Evolutionary conservation across 1,139 yeast species (phyloP).

Genomic region (Blastobotrys aristatus): DNA sequence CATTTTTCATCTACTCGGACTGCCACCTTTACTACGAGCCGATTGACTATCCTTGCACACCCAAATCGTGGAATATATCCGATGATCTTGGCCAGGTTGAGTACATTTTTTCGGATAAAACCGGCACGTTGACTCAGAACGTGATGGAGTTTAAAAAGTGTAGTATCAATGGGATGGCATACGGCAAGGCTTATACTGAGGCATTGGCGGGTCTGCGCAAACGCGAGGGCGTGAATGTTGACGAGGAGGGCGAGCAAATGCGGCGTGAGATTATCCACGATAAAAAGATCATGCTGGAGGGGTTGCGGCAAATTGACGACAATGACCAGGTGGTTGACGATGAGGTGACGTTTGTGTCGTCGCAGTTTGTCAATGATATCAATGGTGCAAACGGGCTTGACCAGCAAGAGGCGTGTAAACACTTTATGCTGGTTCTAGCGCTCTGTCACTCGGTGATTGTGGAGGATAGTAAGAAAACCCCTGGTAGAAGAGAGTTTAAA

Average conservation of each 20-base stretch:
- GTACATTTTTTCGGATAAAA: slow-evolving; percentile 91
- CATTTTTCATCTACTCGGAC: slow-evolving; percentile 88
- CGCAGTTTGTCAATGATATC: slow-evolving; percentile 54
- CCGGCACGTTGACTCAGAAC: slow-evolving; percentile 94
- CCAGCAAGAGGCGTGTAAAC: slow-evolving; percentile 63
- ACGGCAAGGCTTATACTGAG: slow-evolving; percentile 94
- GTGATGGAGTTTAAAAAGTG: slow-evolving; percentile 96
- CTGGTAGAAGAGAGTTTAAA: slow-evolving; percentile 59
- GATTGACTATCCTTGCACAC: slow-evolving; percentile 90
- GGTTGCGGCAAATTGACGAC: slow-evolving; percentile 43
- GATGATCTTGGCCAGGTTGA: slow-evolving; percentile 97
- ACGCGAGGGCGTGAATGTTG: slow-evolving; percentile 76
- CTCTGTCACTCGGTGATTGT: slow-evolving; percentile 90
- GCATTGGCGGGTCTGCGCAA: slow-evolving; percentile 91
- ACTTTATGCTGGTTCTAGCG: slow-evolving; percentile 83
- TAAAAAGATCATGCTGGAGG: slow-evolving; percentile 57
- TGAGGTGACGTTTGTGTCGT: slow-evolving; percentile 42
- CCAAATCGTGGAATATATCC: slow-evolving; percentile 94
- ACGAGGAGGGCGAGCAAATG: slow-evolving; percentile 63
- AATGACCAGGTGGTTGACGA: slow-evolving; percentile 61
- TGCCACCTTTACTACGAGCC: slow-evolving; percentile 77
- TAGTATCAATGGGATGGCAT: slow-evolving; percentile 78
- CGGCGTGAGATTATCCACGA: slow-evolving; percentile 57
- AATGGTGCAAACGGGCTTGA: slow-evolving; percentile 45
- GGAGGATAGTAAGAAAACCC: slow-evolving; percentile 54